Evolutionary conservation across 2,329 filamentous ascomycete species (phyloP).

Genomic region (Talaromyces islandicus): DNA sequence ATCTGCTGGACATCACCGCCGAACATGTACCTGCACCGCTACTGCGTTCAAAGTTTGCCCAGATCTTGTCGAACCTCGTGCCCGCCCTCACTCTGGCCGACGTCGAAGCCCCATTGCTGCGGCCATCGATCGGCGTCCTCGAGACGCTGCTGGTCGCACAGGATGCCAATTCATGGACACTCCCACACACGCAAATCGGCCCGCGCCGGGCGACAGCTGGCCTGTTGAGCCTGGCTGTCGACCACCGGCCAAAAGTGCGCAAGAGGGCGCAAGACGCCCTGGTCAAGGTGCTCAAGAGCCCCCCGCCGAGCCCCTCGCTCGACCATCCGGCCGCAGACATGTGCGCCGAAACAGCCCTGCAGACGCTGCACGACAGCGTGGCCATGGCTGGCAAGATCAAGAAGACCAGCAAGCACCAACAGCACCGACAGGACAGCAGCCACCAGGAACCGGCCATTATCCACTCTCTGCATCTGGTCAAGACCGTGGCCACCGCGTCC

Average conservation of each 20-base stretch:
- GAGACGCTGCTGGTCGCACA: conserved; percentile 89
- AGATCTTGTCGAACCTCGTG: conserved; percentile 81
- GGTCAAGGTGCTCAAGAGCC: conserved; percentile 72
- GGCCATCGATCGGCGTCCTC: conserved; percentile 85
- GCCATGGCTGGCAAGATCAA: conserved; percentile 63
- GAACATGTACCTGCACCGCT: conserved; percentile 78
- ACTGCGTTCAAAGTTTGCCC: conserved; percentile 88
- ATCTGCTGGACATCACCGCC: conserved; percentile 89
- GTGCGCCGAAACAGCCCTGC: conserved; percentile 86
- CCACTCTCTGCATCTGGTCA: conserved; percentile 86
- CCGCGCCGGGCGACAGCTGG: conserved; percentile 83
- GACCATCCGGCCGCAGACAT: conserved; percentile 95
- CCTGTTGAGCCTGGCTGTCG: conserved; percentile 75
- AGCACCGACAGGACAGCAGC: conserved; percentile 42
- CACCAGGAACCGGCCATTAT: conserved; percentile 81
- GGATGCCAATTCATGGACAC: conserved; percentile 80
- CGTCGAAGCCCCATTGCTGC: conserved; percentile 78
- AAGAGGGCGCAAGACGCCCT: conserved; percentile 90
- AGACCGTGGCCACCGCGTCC: conserved; percentile 78
- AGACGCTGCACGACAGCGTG: conserved; percentile 66
- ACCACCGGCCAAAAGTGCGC: conserved; percentile 85
- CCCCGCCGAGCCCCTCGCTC: conserved; percentile 82
- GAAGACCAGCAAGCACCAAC: conserved; percentile 39
- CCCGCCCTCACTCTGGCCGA: conserved; percentile 74
- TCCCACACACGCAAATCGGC: conserved; percentile 74